Percentiles rank a stretch among this genome's conserved stretches.
phyloP scores from a whole-genome alignment of 1,139 yeast genomes.

The Nakaseomyces nivariensis region DNA sequence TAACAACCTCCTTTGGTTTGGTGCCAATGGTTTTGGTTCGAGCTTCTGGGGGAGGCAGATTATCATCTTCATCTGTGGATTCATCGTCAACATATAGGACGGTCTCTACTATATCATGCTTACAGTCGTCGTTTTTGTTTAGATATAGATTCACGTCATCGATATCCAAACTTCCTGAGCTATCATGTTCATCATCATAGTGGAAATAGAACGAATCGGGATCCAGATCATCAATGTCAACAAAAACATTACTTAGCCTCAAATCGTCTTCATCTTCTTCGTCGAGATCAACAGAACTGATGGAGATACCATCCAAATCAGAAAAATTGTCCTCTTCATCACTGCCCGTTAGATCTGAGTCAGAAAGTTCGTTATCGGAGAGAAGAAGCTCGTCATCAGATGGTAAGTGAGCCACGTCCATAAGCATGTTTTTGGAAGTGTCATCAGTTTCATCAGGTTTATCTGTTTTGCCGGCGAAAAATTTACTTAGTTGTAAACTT shows the following conservation, averaged over 20 bases:
- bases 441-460: conserved; percentile 32
- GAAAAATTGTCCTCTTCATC: conserved; percentile 4
- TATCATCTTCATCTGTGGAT: conserved; percentile 83
- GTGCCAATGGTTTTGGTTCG: conserved; percentile 50
- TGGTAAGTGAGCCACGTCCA: conserved; percentile 30
- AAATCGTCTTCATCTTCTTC: conserved; percentile 24
- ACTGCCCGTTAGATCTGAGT: conserved; percentile 6
- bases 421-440: conserved; percentile 30
- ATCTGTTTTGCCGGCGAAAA: conserved; percentile 16
- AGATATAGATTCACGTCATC: conserved; percentile 8
- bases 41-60: conserved; percentile 57
- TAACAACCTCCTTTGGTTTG: conserved; percentile 75
- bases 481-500: conserved; percentile 6
- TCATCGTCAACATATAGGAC: conserved; percentile 45
- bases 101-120: conserved; percentile 21
- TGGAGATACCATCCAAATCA: conserved; percentile 1
- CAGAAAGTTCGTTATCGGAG: conserved; percentile 8
- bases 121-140: conserved; percentile 9
- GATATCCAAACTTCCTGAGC: conserved; percentile 17
- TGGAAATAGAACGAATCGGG: conserved; percentile 32
- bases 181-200: conserved; percentile 22
- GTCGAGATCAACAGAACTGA: conserved; percentile 4
- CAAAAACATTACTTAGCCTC: conserved; percentile 29
- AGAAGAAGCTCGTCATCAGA: conserved; percentile 26
- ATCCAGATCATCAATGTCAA: conserved; percentile 32